Evolutionary conservation across 495 filamentous ascomycete genomes (phyloP), one percentile per base, ranked within the genome.

Genomic region (Gamarada debralockiae): DNA sequence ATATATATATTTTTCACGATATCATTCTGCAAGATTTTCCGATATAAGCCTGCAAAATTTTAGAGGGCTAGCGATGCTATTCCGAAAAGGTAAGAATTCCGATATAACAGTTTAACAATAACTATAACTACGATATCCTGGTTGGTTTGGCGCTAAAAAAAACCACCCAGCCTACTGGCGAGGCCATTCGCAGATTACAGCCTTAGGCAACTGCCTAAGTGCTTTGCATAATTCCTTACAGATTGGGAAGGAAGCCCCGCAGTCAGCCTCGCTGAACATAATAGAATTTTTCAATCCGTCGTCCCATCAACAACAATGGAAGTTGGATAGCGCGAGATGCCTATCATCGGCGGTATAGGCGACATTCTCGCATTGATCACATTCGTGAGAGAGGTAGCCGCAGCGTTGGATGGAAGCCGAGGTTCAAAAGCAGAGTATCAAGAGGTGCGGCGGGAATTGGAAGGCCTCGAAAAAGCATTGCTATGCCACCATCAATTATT

Each of bases 401-500:
- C 44, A 17, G 44, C 44, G 13, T 33, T 48, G 23, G 24, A 48
- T 48, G 44, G 44, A 27, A 14, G 20, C 21, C 10, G 44, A 31
- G 44, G 27, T 31, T 34, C 44, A 14, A 24, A 20, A 2, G 27
- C 23, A 5, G 44, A 48, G 25, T 31, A 48, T 17, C 44, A 48
- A 31, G 44, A 48, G 44, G 44, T 33, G 8, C 22, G 24, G 15
- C 27, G 44, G n/a, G 44, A 48, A 48, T 18, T 31, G 24, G 25
- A 48, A n/a, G 44, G 44, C 7, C 23, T 48, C 9, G 44, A 48
- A 48, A 33, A 31, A 17, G 44, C 44, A 6, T 24, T 31, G 8
- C 9, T 29, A 31, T 48, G 44, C 44, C 15, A 46, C 15, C 44
- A 48, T 17, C 42, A 48, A 31, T 18, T 48, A n/a, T 23, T 48